Base-by-base conservation (phyloP, 495 filamentous ascomycete genomes). In the Lepraria neglecta region DNA sequence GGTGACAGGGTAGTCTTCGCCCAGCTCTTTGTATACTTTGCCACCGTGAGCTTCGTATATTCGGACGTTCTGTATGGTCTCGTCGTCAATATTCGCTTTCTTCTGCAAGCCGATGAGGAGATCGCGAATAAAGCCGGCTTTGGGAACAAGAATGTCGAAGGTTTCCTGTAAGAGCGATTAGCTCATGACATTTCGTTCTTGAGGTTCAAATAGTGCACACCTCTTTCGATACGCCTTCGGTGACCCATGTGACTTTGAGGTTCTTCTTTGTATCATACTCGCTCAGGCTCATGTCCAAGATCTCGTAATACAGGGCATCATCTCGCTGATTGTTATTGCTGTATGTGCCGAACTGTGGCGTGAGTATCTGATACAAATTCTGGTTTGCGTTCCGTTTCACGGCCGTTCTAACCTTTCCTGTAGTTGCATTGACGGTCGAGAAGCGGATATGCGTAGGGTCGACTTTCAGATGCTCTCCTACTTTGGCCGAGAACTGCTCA, bases 261-360 rank as follows among this genome's bases (percentile, higher is more conserved):
- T 71, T 80, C 72, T 92, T 96, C 75, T 94, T 92, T 33, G 87
- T 92, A 66, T 99, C 95, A 42, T 91, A 79, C 70, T 99, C 95
- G 54, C 87, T 90, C 52, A 99, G 75, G 62, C 89, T 95, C 75
- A 95, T 91, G 51, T 99, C 94, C 33, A 99, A 76, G 17, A 96
- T 80, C 71, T 99, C 94, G 64, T 90, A 97, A 71, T 84, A 96
- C 33, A 99, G 74, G 10, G 84, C 81, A 72, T 97, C 91, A 31
- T 78, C 67, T 40, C 85, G 80, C 66, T 90, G 88, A 68, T 84
- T 85, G 67, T 78, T 82, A 61, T 80, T 87, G 58, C 75, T 72
- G 70, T 86, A 87, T 28, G 75, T 77, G 63, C 76, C 75, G 62
- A 87, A 85, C 30, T 84, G 77, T 17, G 87, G 84, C 59, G 75